Evolutionary conservation across 2,329 filamentous ascomycete species (phyloP).

Genomic region (Pyrenophora graminea): DNA sequence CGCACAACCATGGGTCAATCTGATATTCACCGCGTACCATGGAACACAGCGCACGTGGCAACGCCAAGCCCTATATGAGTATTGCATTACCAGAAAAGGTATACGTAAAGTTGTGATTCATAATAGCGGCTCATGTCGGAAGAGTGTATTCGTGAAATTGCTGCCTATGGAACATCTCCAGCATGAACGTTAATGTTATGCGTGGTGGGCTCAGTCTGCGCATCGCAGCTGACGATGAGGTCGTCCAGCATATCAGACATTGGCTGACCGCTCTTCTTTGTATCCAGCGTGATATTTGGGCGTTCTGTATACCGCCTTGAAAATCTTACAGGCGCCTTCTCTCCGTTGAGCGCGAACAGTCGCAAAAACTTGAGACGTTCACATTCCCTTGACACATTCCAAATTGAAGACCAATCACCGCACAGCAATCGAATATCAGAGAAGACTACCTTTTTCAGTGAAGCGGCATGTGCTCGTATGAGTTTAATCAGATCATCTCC

Average conservation of each 20-base stretch:
- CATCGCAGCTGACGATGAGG: slow-evolving; percentile 3
- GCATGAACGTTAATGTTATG: too few relatives aligned
- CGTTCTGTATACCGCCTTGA: slow-evolving; percentile 1
- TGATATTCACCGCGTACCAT: slow-evolving; percentile 2
- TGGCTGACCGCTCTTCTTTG: neutral
- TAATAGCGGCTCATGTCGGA: too few relatives aligned
- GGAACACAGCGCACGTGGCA: neutral
- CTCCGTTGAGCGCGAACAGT: slow-evolving; percentile 11
- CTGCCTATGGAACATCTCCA: too few relatives aligned
- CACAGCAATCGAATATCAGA: slow-evolving; percentile 16
- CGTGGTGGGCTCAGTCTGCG: neutral
- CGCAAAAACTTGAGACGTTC: slow-evolving; percentile 9
- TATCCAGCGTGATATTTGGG: slow-evolving; percentile 11
- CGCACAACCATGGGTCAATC: neutral
- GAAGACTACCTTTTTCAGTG: slow-evolving; percentile 19
- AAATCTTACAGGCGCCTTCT: neutral
- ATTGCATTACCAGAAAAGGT: neutral
- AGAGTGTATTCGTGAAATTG: too few relatives aligned
- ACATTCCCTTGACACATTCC: slow-evolving; percentile 11
- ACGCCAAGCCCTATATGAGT: too few relatives aligned
- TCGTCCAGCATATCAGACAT: slow-evolving; percentile 18
- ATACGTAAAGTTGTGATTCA: too few relatives aligned
- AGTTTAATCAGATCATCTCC: slow-evolving; percentile 22
- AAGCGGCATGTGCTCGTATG: slow-evolving; percentile 16
- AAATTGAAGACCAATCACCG: slow-evolving; percentile 23